Conservation (phyloP, 768 basidiomycete species). For the Botryobasidium botryosum region DNA sequence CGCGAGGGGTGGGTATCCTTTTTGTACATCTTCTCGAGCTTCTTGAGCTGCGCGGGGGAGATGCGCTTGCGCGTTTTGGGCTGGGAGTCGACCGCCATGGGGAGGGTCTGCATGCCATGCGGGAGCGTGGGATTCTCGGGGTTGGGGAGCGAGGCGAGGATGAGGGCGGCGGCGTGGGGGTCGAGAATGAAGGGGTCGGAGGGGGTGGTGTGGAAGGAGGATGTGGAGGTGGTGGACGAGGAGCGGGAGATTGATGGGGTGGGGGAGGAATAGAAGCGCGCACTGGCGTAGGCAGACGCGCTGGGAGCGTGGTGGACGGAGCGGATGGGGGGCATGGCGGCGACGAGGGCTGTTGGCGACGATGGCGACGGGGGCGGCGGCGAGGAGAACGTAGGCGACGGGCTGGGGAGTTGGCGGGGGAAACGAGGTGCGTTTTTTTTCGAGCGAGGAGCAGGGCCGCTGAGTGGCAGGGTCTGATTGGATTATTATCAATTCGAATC, state of each 20-base stretch:
- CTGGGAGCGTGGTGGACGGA: not conserved
- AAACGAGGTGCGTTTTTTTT: not conserved
- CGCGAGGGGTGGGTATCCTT: not conserved
- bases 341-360: not conserved
- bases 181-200: not conserved
- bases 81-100: not conserved
- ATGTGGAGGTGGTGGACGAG: not conserved
- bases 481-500: not conserved
- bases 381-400: slow-evolving; percentile 3
- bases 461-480: not conserved
- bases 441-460: slow-evolving; percentile 27
- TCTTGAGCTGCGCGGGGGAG: not conserved
- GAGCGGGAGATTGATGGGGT: not conserved
- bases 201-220: not conserved
- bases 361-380: not conserved
- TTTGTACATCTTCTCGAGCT: not conserved
- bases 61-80: not conserved
- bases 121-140: not conserved
- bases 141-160: not conserved
- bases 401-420: not conserved
- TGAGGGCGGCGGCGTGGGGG: not conserved
- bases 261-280: not conserved
- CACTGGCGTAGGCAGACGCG: too few relatives aligned
- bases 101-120: slow-evolving; percentile 4
- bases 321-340: not conserved